Conservation (phyloP, 768 basidiomycete species). For the Boletus rex-veris region DNA sequence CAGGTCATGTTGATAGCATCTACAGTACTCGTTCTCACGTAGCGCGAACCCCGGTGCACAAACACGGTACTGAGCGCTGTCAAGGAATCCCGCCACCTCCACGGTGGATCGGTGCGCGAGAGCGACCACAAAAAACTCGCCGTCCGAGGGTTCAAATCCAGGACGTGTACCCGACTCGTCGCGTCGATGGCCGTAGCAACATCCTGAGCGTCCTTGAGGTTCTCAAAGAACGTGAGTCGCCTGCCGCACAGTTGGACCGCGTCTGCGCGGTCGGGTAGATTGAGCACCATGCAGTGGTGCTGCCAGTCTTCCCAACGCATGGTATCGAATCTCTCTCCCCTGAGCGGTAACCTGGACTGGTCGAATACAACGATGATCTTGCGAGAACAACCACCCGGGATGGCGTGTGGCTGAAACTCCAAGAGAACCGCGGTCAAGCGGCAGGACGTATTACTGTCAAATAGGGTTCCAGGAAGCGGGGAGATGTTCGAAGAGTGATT, state of each 20-base stretch:
- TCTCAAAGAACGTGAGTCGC: conserved; percentile 32
- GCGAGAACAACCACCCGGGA: conserved; percentile 32
- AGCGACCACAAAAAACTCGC: conserved; percentile 27
- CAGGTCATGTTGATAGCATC: conserved; percentile 46
- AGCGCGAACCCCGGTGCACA: conserved; percentile 21
- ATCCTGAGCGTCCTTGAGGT: conserved; percentile 15
- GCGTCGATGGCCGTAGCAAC: conserved; percentile 5
- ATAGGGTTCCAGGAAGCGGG: conserved; percentile 45
- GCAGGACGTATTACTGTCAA: conserved; percentile 51
- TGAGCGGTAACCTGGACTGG: conserved; percentile 48
- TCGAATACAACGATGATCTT: conserved; percentile 52
- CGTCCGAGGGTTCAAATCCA: conserved; percentile 30
- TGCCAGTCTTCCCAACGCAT: conserved; percentile 59
- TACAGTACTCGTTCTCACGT: conserved; percentile 38
- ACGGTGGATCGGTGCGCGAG: conserved; percentile 25
- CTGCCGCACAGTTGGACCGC: conserved; percentile 29
- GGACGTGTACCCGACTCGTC: conserved; percentile 25
- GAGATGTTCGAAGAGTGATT: conserved; percentile 43
- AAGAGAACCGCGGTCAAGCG: conserved; percentile 44
- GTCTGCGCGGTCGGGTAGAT: conserved; percentile 31
- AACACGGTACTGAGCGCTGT: conserved; percentile 30
- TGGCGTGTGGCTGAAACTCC: conserved; percentile 39
- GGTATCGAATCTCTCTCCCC: conserved; percentile 40
- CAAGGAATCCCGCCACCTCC: conserved; percentile 29
- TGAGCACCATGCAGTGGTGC: conserved; percentile 33